Evolutionary conservation across 1,284 basidiomycete species (phyloP).

Genomic region (Sporisorium scitamineum): DNA sequence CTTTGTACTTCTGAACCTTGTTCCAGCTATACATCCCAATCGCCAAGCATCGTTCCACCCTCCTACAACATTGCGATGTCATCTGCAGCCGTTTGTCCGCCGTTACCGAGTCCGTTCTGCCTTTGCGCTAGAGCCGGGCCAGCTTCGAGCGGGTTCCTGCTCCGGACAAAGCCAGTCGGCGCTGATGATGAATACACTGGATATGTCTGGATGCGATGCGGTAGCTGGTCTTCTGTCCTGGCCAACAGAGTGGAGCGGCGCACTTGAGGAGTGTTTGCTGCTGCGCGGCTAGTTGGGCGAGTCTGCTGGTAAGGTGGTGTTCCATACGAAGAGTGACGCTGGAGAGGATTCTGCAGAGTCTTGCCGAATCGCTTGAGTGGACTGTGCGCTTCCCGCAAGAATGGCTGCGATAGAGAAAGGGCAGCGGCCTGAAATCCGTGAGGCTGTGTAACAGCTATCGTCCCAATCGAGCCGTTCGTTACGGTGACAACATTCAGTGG

Average conservation of each 20-base stretch:
- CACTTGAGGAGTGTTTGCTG: neutral
- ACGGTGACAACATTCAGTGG: neutral
- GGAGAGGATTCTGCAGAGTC: neutral
- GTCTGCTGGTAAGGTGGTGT: neutral
- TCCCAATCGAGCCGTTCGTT: neutral
- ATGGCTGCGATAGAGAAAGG: neutral
- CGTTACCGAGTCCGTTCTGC: neutral
- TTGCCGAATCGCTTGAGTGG: neutral
- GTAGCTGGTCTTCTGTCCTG: conserved; percentile 5
- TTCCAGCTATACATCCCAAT: neutral
- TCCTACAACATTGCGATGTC: conserved; percentile 2
- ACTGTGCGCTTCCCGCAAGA: neutral
- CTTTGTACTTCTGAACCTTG: neutral
- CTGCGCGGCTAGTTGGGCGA: conserved; percentile 1
- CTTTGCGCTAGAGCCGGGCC: too few relatives aligned
- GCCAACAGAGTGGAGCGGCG: conserved; percentile 6
- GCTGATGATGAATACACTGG: neutral
- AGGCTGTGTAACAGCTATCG: neutral
- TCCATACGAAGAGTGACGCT: conserved; percentile 6
- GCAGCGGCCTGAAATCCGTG: neutral
- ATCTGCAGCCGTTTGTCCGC: neutral
- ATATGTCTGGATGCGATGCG: neutral
- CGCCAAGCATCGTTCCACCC: conserved; percentile 14
- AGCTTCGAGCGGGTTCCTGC: neutral
- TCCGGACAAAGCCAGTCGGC: neutral